phyloP scores from a whole-genome alignment of 2,329 filamentous ascomycete species.

The Orbilia javanica region DNA sequence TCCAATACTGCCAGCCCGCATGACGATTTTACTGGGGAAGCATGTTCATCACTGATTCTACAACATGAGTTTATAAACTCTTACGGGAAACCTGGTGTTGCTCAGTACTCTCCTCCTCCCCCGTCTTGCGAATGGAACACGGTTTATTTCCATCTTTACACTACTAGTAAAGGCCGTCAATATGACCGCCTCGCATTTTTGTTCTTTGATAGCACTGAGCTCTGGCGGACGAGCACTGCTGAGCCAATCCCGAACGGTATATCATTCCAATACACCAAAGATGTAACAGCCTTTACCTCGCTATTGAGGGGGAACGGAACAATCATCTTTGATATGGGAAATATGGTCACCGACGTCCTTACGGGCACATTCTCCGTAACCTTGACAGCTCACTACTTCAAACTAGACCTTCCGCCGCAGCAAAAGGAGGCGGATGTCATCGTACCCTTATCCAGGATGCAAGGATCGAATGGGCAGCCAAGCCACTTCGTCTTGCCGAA shows the following conservation, averaged over 20 bases:
- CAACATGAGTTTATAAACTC: conserved; percentile 30
- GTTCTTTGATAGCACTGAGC: conserved; percentile 81
- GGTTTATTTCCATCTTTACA: conserved; percentile 81
- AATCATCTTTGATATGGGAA: conserved; percentile 83
- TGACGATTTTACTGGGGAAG: conserved; percentile 52
- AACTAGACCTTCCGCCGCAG: conserved; percentile 81
- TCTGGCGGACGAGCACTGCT: conserved; percentile 86
- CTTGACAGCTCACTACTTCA: conserved; percentile 70
- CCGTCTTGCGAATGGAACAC: conserved; percentile 79
- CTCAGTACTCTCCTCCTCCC: conserved; percentile 70
- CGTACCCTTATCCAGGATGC: conserved; percentile 69
- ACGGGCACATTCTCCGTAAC: conserved; percentile 81
- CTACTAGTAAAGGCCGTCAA: conserved; percentile 77
- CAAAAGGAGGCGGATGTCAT: conserved; percentile 63
- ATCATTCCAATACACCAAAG: conserved; percentile 74
- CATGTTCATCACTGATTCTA: conserved; percentile 35
- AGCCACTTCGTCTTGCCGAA: conserved; percentile 77
- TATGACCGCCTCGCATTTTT: conserved; percentile 81
- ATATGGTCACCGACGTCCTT: conserved; percentile 77
- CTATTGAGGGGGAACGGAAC: conserved; percentile 79
- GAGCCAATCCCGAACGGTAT: conserved; percentile 80
- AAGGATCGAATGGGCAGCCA: conserved; percentile 68
- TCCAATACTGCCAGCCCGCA: conserved; percentile 26
- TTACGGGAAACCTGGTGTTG: conserved; percentile 36
- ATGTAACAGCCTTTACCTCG: conserved; percentile 78